Base-by-base conservation (phyloP, 208 protist genomes). In the Crithidia thermophila region DNA sequence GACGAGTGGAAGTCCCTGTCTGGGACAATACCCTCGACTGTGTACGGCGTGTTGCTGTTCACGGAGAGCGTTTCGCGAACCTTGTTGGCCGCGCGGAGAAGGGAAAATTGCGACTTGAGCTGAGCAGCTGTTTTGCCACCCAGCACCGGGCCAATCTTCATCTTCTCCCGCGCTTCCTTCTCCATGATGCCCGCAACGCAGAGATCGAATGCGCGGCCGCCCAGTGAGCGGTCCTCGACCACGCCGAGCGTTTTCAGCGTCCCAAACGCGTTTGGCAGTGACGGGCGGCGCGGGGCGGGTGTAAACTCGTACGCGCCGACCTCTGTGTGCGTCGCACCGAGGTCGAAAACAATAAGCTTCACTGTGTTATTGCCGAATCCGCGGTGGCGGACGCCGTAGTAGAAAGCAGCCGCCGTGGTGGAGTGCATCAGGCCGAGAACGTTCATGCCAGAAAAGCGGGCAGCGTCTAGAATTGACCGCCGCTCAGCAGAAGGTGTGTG, bases 381-480 rank as follows among this genome's bases (percentile, higher is more conserved):
- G 52, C 88, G 73, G 56, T 79, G 84, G 16, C 88, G 83, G 58
- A 93, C 77, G 20, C 91, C 91, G 59, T 95, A 94, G 58, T 97
- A 95, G 31, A 95, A 86, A 2, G 91, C 91, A 7, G 88, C 88
- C 7, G 94, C 92, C 34, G 94, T 98, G 25, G 87, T 96, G n/a
- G 91, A 88, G 40, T 97, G 88, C 70, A 98, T 84, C 37, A 98
- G 82, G 20, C 93, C 91, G 0, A 98, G 67, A 31, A 97, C 80
- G 46, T 89, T 88, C 20, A 98, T 23, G 21, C 81, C 77, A 7
- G 88, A 85, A 13, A 98, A 65, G 2, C 84, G 59, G 7, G 96
- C 93, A 2, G 94, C 91, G 34, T 98, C 90, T n/a, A 98, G 47
- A 60, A 99, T 74, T 1, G 91, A 75, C 57, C 93, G 84, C 36